Conservation (phyloP, 2,329 filamentous ascomycete genomes). For the Pezicula neosporulosa region DNA sequence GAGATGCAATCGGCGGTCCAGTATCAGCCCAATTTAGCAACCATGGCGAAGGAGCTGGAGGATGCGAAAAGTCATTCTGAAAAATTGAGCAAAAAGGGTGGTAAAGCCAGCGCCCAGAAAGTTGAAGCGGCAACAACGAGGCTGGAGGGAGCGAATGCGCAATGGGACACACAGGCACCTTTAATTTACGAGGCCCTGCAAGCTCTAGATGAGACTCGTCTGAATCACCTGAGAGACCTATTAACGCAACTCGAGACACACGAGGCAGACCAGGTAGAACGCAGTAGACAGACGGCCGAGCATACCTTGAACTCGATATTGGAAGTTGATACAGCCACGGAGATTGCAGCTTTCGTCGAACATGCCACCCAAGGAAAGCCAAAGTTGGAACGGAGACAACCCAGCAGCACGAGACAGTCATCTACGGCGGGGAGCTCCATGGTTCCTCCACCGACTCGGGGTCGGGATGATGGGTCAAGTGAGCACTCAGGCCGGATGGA, state of each 20-base stretch:
- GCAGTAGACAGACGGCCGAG: constrained; percentile 70
- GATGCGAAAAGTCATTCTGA: constrained; percentile 81
- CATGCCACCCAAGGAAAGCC: constrained; percentile 33
- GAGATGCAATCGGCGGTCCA: constrained; percentile 80
- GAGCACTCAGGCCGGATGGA: constrained; percentile 4
- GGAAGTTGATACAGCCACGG: constrained; percentile 81
- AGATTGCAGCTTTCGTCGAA: constrained; percentile 72
- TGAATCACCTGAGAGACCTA: constrained; percentile 86
- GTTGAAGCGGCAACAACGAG: constrained; percentile 70
- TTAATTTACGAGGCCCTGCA: constrained; percentile 94
- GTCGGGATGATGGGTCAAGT: constrained; percentile 4
- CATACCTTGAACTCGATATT: constrained; percentile 77
- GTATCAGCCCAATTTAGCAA: constrained; percentile 75
- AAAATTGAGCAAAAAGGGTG: constrained; percentile 76
- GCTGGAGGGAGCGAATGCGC: constrained; percentile 73
- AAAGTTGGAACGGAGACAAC: constrained; percentile 22
- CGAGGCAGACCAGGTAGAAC: constrained; percentile 82
- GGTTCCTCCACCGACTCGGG: constrained; percentile 20
- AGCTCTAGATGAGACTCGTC: constrained; percentile 80
- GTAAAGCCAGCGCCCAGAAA: constrained; percentile 72
- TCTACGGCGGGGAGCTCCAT: constrained; percentile 20
- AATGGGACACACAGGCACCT: constrained; percentile 93
- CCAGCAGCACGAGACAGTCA: constrained; percentile 14
- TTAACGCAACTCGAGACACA: constrained; percentile 92
- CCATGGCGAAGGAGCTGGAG: constrained; percentile 81